phyloP scores from a whole-genome alignment of 495 filamentous ascomycete genomes.

The Chaetomium tenue region DNA sequence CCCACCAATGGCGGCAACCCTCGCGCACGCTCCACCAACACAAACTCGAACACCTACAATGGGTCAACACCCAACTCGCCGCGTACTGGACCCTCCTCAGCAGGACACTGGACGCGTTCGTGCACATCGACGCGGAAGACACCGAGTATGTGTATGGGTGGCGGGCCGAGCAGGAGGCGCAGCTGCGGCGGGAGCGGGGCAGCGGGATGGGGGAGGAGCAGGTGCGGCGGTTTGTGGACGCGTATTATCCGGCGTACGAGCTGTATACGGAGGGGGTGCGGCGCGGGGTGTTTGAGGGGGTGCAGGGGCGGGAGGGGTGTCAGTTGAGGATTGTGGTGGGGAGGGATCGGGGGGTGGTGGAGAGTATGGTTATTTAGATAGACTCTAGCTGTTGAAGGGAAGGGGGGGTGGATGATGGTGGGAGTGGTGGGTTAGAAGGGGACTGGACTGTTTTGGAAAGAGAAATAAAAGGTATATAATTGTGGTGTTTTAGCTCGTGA shows the following conservation, averaged over 20 bases:
- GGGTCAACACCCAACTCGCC: conserved; percentile 67
- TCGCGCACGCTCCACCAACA: conserved; percentile 53
- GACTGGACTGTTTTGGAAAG: too few relatives aligned
- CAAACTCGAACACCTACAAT: conserved; percentile 63
- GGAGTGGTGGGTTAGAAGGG: too few relatives aligned
- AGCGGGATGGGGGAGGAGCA: conserved; percentile 69
- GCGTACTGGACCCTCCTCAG: conserved; percentile 68
- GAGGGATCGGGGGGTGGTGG: conserved; percentile 60
- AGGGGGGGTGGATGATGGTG: too few relatives aligned
- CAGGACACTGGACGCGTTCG: conserved; percentile 71
- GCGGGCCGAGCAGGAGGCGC: conserved; percentile 78
- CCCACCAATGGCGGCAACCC: conserved; percentile 52
- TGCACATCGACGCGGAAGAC: conserved; percentile 85
- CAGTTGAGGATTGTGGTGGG: conserved; percentile 74
- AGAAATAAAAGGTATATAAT: conserved; percentile 8
- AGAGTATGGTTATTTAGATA: conserved; percentile 53
- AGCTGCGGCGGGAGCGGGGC: conserved; percentile 53
- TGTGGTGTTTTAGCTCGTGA: neutral
- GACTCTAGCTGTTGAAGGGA: too few relatives aligned
- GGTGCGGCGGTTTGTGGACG: conserved; percentile 54
- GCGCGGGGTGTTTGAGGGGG: conserved; percentile 56
- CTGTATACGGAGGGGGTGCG: conserved; percentile 69
- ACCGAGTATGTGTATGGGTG: conserved; percentile 79
- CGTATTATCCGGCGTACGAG: conserved; percentile 63
- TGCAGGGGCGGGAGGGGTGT: conserved; percentile 41